These are phyloP conservation scores for Russula emetica DNA, from an alignment of 768 basidiomycete species.

Conservation along the genomic window DNA sequence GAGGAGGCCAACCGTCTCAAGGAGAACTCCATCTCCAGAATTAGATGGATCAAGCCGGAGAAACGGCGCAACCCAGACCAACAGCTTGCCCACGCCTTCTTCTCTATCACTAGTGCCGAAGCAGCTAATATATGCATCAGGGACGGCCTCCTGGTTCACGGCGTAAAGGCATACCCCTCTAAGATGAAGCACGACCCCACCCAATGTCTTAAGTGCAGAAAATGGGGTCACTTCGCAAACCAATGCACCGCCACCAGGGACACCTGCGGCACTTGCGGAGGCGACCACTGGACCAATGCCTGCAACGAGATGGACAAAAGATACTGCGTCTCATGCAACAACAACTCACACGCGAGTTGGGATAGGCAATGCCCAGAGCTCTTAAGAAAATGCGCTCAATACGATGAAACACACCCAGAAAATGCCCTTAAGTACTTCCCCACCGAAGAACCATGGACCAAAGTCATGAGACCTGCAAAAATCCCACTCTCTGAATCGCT, in stretches of 20 bases:
- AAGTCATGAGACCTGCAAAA: background rate
- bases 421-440: slow-evolving; percentile 26
- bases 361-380: slow-evolving; percentile 10
- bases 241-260: slow-evolving; percentile 1
- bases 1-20: no score
- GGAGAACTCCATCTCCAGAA: no score
- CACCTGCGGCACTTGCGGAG: slow-evolving; percentile 18
- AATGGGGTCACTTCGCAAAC: slow-evolving; percentile 12
- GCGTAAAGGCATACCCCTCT: no score
- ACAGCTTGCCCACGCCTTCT: no score
- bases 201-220: background rate
- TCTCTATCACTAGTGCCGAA: no score
- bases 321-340: background rate
- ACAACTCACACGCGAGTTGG: slow-evolving; percentile 9
- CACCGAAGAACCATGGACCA: slow-evolving; percentile 24
- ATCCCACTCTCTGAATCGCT: background rate
- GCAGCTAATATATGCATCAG: background rate
- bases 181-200: no score
- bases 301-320: slow-evolving; percentile 1
- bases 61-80: no score
- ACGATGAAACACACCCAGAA: slow-evolving; percentile 19
- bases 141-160: background rate
- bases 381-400: background rate
- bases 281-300: slow-evolving; percentile 25
- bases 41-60: no score